phyloP scores from a whole-genome alignment of 1,284 basidiomycete species.

The Tetrapyrgos nigripes region DNA sequence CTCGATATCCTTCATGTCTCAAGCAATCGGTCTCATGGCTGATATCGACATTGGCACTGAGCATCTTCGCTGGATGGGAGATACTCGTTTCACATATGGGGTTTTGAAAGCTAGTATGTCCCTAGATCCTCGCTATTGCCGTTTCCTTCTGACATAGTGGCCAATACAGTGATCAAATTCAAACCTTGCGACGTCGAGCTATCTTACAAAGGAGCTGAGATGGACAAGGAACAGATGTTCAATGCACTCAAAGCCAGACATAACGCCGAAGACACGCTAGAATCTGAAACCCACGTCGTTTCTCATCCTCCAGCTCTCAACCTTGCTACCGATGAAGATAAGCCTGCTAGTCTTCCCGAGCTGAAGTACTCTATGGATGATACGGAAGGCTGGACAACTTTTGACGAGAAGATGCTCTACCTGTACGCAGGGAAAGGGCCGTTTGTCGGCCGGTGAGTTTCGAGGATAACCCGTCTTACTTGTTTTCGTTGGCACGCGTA shows the following conservation, averaged over 20 bases:
- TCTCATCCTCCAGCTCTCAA: neutral
- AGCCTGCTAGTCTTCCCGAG: constrained; percentile 43
- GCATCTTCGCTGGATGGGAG: constrained; percentile 92
- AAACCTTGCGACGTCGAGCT: constrained; percentile 76
- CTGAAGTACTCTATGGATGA: constrained; percentile 49
- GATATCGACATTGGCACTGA: constrained; percentile 92
- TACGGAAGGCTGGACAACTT: constrained; percentile 70
- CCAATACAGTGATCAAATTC: constrained; percentile 61
- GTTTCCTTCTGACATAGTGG: constrained; percentile 8
- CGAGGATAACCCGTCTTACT: constrained; percentile 8
- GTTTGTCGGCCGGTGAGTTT: constrained; percentile 68
- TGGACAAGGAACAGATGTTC: constrained; percentile 79
- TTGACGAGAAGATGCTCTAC: constrained; percentile 76
- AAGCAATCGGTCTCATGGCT: constrained; percentile 90
- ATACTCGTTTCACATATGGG: constrained; percentile 87
- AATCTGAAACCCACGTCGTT: no score
- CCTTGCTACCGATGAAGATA: constrained; percentile 19
- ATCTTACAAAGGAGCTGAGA: constrained; percentile 72
- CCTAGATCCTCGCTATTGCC: neutral
- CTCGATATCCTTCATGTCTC: constrained; percentile 90
- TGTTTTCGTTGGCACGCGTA: neutral
- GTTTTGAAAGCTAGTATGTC: constrained; percentile 74
- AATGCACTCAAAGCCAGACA: constrained; percentile 45
- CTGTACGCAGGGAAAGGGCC: constrained; percentile 78
- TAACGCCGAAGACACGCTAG: constrained; percentile 17